Evolutionary conservation across 2,329 filamentous ascomycete species (phyloP).

Genomic region (Cercospora sp.): DNA sequence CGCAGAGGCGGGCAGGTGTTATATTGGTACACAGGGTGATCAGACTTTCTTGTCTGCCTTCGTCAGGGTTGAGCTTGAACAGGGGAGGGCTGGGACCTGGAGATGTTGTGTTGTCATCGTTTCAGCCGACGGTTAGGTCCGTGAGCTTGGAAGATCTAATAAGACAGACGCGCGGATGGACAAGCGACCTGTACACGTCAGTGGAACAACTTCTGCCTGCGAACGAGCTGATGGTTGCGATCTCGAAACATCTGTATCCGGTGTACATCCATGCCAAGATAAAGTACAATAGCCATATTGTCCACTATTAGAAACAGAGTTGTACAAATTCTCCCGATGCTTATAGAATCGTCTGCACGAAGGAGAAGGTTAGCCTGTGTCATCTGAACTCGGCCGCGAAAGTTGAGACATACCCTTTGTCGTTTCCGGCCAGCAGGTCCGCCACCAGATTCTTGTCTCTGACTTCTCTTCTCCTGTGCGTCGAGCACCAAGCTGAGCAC

Average conservation of each 20-base stretch:
- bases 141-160: background rate
- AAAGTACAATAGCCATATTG: background rate
- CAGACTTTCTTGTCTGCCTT: background rate
- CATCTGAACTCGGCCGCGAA: background rate
- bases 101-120: constrained; percentile 3
- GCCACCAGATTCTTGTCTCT: constrained; percentile 39
- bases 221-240: background rate
- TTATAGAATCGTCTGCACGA: constrained; percentile 6
- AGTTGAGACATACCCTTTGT: constrained; percentile 34
- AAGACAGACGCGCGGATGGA: background rate
- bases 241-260: constrained; percentile 2
- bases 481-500: constrained; percentile 68
- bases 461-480: constrained; percentile 49
- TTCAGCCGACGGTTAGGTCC: background rate
- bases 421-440: constrained; percentile 39
- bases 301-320: background rate
- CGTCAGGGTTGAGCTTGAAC: constrained; percentile 2
- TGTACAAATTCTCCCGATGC: background rate
- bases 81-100: background rate
- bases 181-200: background rate
- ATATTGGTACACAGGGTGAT: background rate
- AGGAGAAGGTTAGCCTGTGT: background rate
- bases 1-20: background rate
- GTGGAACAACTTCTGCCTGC: background rate
- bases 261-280: background rate